Evolutionary conservation across 495 filamentous ascomycete species (phyloP).

Genomic region (Trichoderma reesei): DNA sequence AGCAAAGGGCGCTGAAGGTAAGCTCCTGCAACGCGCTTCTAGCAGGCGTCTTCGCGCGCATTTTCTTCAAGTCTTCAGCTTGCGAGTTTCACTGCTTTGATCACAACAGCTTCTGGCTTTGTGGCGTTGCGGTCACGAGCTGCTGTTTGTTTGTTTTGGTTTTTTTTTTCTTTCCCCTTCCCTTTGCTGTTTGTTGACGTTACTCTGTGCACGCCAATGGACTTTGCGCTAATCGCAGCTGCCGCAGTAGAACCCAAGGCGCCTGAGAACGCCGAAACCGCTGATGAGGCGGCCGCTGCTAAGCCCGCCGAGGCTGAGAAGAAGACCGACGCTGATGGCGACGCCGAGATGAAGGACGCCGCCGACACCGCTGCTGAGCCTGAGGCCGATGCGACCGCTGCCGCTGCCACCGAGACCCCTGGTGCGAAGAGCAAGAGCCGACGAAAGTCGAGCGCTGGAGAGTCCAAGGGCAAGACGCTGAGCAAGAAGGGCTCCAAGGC

Average conservation of each 20-base stretch:
- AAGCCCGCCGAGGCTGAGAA: constrained; percentile 29
- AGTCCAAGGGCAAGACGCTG: constrained; percentile 67
- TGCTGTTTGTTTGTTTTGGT: background rate
- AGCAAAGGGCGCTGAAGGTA: constrained; percentile 5
- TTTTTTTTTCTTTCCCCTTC: background rate
- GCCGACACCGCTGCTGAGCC: constrained; percentile 12
- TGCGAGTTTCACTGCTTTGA: background rate
- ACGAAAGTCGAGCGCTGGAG: constrained; percentile 62
- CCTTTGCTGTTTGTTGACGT: too few relatives aligned
- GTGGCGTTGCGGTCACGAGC: too few relatives aligned
- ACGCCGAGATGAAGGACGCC: constrained; percentile 19
- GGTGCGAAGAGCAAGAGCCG: constrained; percentile 36
- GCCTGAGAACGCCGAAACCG: constrained; percentile 8
- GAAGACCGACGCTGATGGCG: constrained; percentile 19
- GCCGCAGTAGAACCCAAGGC: constrained; percentile 9
- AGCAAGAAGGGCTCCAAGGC: constrained; percentile 73
- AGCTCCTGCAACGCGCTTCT: constrained; percentile 1
- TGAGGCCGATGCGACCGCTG: constrained; percentile 17
- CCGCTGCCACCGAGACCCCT: constrained; percentile 20
- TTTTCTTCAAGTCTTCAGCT: background rate
- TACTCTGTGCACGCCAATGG: background rate
- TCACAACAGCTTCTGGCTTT: background rate
- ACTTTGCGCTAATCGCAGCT: constrained; percentile 7
- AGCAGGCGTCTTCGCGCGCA: constrained; percentile 13
- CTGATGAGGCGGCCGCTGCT: constrained; percentile 22